Percentiles rank a stretch among this genome's conserved stretches.
These are phyloP conservation scores for Bisporella sp. DNA, from an alignment of 2,329 filamentous ascomycete species.

Conservation along the genomic window DNA sequence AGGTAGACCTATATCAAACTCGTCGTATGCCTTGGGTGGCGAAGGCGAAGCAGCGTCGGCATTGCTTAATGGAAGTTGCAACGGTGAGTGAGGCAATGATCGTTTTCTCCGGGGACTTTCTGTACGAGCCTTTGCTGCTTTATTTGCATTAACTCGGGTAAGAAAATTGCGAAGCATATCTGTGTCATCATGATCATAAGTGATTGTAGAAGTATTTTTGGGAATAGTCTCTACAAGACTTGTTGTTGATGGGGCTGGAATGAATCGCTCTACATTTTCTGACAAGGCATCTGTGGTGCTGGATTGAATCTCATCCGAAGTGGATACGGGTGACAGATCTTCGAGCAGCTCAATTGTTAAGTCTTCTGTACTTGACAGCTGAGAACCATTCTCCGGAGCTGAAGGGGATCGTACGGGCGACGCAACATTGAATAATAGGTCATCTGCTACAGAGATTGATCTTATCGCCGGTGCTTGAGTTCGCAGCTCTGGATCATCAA, in stretches of 20 bases:
- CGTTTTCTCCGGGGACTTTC: slow-evolving; percentile 18
- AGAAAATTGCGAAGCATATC: slow-evolving; percentile 31
- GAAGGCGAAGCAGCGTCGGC: slow-evolving; percentile 11
- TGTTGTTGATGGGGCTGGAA: slow-evolving; percentile 8
- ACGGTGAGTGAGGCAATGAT: slow-evolving; percentile 25
- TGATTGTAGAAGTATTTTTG: slow-evolving; percentile 6
- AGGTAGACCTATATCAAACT: slow-evolving; percentile 18
- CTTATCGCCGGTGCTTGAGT: too few species aligned
- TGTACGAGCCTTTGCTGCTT: slow-evolving; percentile 26
- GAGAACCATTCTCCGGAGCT: not conserved
- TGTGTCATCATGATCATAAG: slow-evolving; percentile 26
- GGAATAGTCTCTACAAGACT: slow-evolving; percentile 9
- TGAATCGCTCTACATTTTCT: not conserved
- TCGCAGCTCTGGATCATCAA: too few species aligned
- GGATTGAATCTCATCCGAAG: not conserved
- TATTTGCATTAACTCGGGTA: slow-evolving; percentile 28
- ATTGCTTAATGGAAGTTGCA: slow-evolving; percentile 20
- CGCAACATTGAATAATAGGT: not conserved
- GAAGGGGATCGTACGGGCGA: not conserved
- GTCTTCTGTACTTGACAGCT: not conserved
- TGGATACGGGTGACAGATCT: slow-evolving; percentile 8
- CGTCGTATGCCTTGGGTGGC: slow-evolving; percentile 14
- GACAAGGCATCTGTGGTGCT: not conserved
- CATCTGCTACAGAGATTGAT: too few species aligned
- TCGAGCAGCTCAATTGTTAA: slow-evolving; percentile 7